Evolutionary conservation across 192 early-diverging fungal genomes (phyloP).

Genomic region (Backusella luteola): DNA sequence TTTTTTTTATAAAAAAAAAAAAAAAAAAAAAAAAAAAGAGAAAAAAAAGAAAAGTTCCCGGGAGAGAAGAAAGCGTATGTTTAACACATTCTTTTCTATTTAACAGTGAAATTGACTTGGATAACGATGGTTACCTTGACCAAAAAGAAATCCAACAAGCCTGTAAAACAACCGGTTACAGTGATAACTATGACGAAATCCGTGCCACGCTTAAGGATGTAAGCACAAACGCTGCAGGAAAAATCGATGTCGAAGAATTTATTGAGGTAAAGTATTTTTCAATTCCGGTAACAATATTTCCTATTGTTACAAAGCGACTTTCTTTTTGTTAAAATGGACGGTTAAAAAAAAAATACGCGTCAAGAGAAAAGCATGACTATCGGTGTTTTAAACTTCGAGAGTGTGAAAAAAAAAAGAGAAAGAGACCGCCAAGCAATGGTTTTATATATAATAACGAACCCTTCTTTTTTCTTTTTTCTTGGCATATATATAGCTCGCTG

Average conservation of each 20-base stretch:
- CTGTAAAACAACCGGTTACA: conserved; percentile 62
- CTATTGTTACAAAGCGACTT: background rate
- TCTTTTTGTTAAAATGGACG: too few species aligned
- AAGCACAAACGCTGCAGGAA: conserved; percentile 61
- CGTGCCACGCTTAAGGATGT: conserved; percentile 67
- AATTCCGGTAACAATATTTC: background rate
- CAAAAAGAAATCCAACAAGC: conserved; percentile 64
- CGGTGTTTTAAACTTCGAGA: background rate
- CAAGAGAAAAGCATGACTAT: background rate
- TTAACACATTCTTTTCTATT: background rate
- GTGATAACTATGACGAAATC: conserved; percentile 74
- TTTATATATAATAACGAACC: background rate
- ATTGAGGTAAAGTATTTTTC: conserved; percentile 55
- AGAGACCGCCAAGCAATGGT: background rate
- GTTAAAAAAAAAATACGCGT: background rate
- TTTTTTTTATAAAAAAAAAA: too few species aligned
- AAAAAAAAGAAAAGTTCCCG: background rate
- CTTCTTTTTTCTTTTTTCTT: conserved; percentile 18
- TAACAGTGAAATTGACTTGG: conserved; percentile 58
- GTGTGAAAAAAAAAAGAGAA: background rate
- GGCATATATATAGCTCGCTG: conserved; percentile 39
- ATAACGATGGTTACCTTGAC: conserved; percentile 67
- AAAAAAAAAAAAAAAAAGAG: background rate
- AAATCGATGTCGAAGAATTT: conserved; percentile 79
- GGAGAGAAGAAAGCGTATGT: background rate